Evolutionary conservation across 2,329 filamentous ascomycete genomes (phyloP).

Genomic region (Pseudogymnoascus sp.): DNA sequence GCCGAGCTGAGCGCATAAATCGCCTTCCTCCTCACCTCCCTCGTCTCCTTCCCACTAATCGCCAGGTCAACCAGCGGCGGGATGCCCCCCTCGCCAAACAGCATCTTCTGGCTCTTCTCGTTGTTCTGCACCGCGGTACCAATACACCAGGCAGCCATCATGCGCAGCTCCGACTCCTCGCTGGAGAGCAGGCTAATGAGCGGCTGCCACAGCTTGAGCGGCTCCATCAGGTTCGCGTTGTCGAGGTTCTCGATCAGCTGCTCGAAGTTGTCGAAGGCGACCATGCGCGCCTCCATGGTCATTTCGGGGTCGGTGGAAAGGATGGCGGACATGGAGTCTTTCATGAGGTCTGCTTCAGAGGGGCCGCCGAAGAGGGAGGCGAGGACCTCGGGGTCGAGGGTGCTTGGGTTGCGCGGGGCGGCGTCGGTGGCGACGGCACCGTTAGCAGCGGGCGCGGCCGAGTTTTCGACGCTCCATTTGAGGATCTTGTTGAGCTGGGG

Average conservation of each 20-base stretch:
- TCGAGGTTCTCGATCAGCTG: constrained; percentile 87
- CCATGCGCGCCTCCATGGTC: constrained; percentile 65
- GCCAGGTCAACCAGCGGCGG: constrained; percentile 60
- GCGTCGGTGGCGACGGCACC: constrained; percentile 19
- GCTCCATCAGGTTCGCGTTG: constrained; percentile 90
- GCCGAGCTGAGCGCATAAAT: constrained; percentile 81
- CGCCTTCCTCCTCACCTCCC: constrained; percentile 72
- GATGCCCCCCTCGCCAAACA: constrained; percentile 57
- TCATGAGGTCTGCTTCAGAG: constrained; percentile 89
- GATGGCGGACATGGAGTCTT: constrained; percentile 70
- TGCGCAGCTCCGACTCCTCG: constrained; percentile 63
- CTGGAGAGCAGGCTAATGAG: constrained; percentile 62
- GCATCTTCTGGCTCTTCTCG: constrained; percentile 68
- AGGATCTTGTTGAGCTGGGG: constrained; percentile 28
- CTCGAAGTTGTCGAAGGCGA: constrained; percentile 91
- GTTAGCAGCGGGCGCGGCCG: constrained; percentile 29
- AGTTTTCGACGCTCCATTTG: constrained; percentile 48
- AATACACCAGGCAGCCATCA: constrained; percentile 88
- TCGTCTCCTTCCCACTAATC: constrained; percentile 49
- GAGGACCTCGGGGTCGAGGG: constrained; percentile 62
- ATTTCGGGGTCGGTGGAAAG: constrained; percentile 51
- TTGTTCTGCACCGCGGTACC: constrained; percentile 98
- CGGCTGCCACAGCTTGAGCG: constrained; percentile 72
- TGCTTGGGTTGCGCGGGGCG: constrained; percentile 22
- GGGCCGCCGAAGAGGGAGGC: constrained; percentile 72